These are phyloP conservation scores for Trichoderma sp. DNA, from an alignment of 2,329 filamentous ascomycete genomes.

Conservation along the genomic window DNA sequence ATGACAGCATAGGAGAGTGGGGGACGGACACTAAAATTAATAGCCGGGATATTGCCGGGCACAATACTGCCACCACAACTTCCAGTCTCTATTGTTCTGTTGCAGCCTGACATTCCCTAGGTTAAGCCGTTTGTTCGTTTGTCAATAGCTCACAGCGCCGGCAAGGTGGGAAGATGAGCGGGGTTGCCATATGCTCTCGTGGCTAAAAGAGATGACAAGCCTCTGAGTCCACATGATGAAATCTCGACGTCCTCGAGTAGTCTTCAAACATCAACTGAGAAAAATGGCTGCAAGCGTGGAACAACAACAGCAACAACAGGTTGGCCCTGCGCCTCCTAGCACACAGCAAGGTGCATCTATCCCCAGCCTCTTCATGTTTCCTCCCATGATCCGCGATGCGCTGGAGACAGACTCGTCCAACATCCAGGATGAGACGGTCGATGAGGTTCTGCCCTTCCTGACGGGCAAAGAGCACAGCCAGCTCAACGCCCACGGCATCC, in stretches of 20 bases:
- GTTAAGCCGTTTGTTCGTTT: neutral
- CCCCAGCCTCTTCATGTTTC: conserved; percentile 58
- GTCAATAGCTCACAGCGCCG: conserved; percentile 20
- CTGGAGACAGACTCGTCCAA: conserved; percentile 68
- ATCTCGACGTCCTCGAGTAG: conserved; percentile 37
- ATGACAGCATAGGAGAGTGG: neutral
- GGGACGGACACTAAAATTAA: conserved; percentile 23
- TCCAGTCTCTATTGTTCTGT: conserved; percentile 34
- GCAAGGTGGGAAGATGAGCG: conserved; percentile 23
- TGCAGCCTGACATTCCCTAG: conserved; percentile 12
- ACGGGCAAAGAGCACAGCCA: conserved; percentile 52
- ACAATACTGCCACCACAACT: conserved; percentile 29
- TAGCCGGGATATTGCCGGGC: conserved; percentile 32
- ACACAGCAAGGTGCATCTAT: conserved; percentile 35
- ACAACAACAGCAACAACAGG: conserved; percentile 25
- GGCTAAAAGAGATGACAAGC: conserved; percentile 30
- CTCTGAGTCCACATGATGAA: conserved; percentile 35
- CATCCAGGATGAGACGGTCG: conserved; percentile 68
- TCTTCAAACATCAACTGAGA: conserved; percentile 36
- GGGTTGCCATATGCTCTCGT: conserved; percentile 12
- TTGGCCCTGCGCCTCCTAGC: neutral
- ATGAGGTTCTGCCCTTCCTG: conserved; percentile 70
- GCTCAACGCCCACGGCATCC: conserved; percentile 73
- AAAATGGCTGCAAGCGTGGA: conserved; percentile 26
- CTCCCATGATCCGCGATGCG: conserved; percentile 64